Conservation (phyloP, 2,329 filamentous ascomycete species). For the Epichloe typhina region DNA sequence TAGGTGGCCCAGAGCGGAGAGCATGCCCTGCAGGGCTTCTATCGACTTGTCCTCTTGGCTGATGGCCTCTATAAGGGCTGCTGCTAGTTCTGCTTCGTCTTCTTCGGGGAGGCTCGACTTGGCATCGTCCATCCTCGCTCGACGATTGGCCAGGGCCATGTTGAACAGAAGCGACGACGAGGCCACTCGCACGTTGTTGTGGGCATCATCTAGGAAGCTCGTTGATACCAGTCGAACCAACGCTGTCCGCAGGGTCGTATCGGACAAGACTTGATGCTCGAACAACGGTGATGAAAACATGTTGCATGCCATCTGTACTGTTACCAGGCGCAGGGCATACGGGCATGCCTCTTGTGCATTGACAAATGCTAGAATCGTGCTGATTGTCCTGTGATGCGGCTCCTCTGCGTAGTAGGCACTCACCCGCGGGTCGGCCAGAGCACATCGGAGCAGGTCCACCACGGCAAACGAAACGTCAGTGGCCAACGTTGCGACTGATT, state of each 20-base stretch:
- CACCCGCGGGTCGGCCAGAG: conserved; percentile 64
- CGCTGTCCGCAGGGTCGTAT: conserved; percentile 36
- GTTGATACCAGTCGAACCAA: conserved; percentile 60
- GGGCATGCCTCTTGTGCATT: conserved; percentile 47
- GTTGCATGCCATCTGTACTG: conserved; percentile 74
- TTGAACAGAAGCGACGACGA: conserved; percentile 79
- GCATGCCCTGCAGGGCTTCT: conserved; percentile 64
- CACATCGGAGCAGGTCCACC: conserved; percentile 72
- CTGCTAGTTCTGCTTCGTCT: conserved; percentile 69
- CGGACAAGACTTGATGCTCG: conserved; percentile 45
- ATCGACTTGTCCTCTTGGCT: conserved; percentile 42
- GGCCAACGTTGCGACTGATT: conserved; percentile 42
- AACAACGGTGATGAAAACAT: conserved; percentile 67
- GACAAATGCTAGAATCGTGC: conserved; percentile 46
- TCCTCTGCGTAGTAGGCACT: conserved; percentile 78
- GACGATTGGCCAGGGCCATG: conserved; percentile 57
- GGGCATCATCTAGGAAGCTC: conserved; percentile 64
- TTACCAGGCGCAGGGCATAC: conserved; percentile 72
- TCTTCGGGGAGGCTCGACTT: conserved; percentile 49
- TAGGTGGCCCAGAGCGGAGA: conserved; percentile 64
- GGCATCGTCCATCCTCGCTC: conserved; percentile 43
- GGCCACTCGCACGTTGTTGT: conserved; percentile 64
- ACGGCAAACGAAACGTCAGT: conserved; percentile 61
- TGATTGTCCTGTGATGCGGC: conserved; percentile 46
- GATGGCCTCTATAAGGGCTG: conserved; percentile 65